Percentiles rank a stretch among this genome's conserved stretches.
Evolutionary conservation across 495 filamentous ascomycete genomes (phyloP).

Genomic region (Annulohypoxylon stygium): DNA sequence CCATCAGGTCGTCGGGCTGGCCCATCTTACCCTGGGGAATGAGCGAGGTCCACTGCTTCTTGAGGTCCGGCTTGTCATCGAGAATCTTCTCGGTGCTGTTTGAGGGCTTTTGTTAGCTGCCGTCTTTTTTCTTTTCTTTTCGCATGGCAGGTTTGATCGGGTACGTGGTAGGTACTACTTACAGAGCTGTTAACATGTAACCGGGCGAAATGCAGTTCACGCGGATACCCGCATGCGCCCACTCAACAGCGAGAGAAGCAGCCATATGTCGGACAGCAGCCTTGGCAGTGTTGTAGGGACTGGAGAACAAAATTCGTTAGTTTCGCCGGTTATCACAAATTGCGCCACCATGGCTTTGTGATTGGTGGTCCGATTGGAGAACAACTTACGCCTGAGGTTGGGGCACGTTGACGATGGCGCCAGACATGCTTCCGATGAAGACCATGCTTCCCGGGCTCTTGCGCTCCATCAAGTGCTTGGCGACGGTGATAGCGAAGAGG

Average conservation of each 20-base stretch:
- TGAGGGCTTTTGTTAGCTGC: constrained; percentile 19
- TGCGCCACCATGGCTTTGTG: constrained; percentile 6
- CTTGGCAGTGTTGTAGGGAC: constrained; percentile 89
- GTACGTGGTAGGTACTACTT: constrained; percentile 50
- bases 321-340: neutral
- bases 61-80: constrained; percentile 89
- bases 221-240: constrained; percentile 84
- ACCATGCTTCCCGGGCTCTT: constrained; percentile 86
- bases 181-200: constrained; percentile 96
- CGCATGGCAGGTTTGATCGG: neutral
- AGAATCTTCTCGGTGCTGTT: constrained; percentile 91
- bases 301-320: constrained; percentile 42
- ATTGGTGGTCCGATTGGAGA: neutral
- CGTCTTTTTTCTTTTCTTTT: constrained; percentile 16
- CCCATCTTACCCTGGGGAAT: constrained; percentile 96
- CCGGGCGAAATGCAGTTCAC: constrained; percentile 94
- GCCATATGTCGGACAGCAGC: constrained; percentile 89
- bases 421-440: constrained; percentile 96
- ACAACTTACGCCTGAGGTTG: constrained; percentile 81
- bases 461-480: constrained; percentile 88
- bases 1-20: constrained; percentile 91
- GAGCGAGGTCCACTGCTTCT: constrained; percentile 87
- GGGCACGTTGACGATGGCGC: constrained; percentile 90
- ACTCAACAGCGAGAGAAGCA: constrained; percentile 86
- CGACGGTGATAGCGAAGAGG: constrained; percentile 84